phyloP scores from a whole-genome alignment of 441 rosid genomes.

The Erodium texanum region DNA sequence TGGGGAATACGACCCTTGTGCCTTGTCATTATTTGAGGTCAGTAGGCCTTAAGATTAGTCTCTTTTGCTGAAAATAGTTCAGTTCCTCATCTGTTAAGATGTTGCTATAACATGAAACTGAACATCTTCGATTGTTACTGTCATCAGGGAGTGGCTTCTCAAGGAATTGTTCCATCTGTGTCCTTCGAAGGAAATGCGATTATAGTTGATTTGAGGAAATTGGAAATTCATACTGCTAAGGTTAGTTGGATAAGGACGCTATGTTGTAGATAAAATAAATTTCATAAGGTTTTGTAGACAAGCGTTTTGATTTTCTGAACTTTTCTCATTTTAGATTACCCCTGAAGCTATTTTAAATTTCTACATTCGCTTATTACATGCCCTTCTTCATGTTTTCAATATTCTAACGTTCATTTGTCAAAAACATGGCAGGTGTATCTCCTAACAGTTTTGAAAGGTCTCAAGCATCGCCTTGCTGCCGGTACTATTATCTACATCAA shows the following conservation, averaged over 20 bases:
- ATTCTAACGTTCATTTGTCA: not conserved
- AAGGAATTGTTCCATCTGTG: slow-evolving; percentile 51
- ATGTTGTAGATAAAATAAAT: not conserved
- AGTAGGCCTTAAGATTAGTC: too few relatives aligned
- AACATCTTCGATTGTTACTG: slow-evolving; percentile 13
- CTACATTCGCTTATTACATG: too few relatives aligned
- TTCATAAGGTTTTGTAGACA: not conserved
- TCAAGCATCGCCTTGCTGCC: slow-evolving; percentile 92
- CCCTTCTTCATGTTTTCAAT: too few relatives aligned
- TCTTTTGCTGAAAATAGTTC: slow-evolving; percentile 14
- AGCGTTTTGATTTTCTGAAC: not conserved
- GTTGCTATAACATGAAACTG: slow-evolving; percentile 10
- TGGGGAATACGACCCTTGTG: slow-evolving; percentile 91
- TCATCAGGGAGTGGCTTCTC: slow-evolving; percentile 60
- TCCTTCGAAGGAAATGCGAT: slow-evolving; percentile 63
- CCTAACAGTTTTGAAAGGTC: slow-evolving; percentile 71
- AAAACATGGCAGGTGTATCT: slow-evolving; percentile 60
- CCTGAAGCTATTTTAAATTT: too few relatives aligned
- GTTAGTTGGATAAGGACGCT: slow-evolving; percentile 23
- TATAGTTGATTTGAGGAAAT: slow-evolving; percentile 46
- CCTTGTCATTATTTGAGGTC: slow-evolving; percentile 86
- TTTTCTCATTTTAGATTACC: not conserved
- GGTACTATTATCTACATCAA: slow-evolving; percentile 37
- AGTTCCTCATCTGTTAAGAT: slow-evolving; percentile 13
- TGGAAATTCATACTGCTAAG: slow-evolving; percentile 55